phyloP scores from a whole-genome alignment of 2,329 filamentous ascomycete genomes.

The Boeremia exigua region DNA sequence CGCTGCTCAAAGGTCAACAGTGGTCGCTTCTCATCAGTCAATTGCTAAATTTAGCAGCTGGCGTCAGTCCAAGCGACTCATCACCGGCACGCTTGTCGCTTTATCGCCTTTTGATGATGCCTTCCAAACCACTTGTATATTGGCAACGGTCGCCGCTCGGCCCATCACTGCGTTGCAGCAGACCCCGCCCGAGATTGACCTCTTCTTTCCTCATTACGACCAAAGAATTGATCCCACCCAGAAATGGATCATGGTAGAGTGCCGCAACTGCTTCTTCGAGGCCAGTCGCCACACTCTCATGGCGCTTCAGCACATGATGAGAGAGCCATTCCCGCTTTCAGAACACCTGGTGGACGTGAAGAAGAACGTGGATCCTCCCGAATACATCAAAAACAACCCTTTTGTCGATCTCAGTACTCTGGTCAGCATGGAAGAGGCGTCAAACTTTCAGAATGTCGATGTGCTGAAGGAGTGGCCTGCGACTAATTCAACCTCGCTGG shows the following conservation, averaged over 20 bases:
- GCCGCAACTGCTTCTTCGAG: conserved; percentile 77
- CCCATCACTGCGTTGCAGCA: conserved; percentile 67
- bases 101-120: conserved; percentile 62
- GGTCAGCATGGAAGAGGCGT: conserved; percentile 46
- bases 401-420: conserved; percentile 58
- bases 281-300: conserved; percentile 73
- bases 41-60: conserved; percentile 53
- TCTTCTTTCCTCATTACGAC: conserved; percentile 72
- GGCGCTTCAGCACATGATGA: conserved; percentile 70
- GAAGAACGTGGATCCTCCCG: conserved; percentile 56
- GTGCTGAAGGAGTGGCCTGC: conserved; percentile 63
- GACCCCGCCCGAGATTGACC: conserved; percentile 74
- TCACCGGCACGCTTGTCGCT: conserved; percentile 62
- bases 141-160: conserved; percentile 76
- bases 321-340: conserved; percentile 66
- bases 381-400: conserved; percentile 60
- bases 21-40: no score
- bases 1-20: no score
- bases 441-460: conserved; percentile 57
- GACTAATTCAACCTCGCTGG: conserved; percentile 59
- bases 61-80: conserved; percentile 65
- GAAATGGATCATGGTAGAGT: conserved; percentile 81
- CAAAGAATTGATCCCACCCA: conserved; percentile 71
- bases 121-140: conserved; percentile 69
- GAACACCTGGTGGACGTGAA: conserved; percentile 65